These are phyloP conservation scores for Aspergillus mulundensis DNA, from an alignment of 495 filamentous ascomycete species.

Conservation along the genomic window DNA sequence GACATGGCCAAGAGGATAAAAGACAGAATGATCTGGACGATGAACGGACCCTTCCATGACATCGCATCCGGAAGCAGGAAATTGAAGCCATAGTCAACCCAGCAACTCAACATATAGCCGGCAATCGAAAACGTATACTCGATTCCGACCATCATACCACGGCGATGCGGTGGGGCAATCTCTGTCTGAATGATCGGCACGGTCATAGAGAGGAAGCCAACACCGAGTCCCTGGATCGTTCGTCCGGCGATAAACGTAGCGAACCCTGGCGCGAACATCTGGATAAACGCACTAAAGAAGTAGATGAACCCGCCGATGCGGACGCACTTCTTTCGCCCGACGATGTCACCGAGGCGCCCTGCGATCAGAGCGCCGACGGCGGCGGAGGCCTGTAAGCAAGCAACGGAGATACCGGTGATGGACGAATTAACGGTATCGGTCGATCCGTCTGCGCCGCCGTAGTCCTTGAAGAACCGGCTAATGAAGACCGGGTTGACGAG, in stretches of 20 bases:
- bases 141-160: constrained; percentile 30
- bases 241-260: constrained; percentile 26
- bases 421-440: constrained; percentile 22
- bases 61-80: constrained; percentile 24
- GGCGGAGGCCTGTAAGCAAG: constrained; percentile 29
- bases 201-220: constrained; percentile 28
- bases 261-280: constrained; percentile 29
- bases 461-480: constrained; percentile 27
- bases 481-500: constrained; percentile 29
- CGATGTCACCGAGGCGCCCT: constrained; percentile 27
- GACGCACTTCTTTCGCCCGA: constrained; percentile 31
- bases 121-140: constrained; percentile 28
- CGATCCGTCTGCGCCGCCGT: constrained; percentile 24
- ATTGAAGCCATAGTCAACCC: constrained; percentile 31
- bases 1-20: constrained; percentile 25
- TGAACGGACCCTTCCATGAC: constrained; percentile 29
- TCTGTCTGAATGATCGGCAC: constrained; percentile 30
- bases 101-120: constrained; percentile 31
- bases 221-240: constrained; percentile 25
- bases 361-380: constrained; percentile 26
- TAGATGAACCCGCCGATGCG: constrained; percentile 30
- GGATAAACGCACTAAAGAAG: constrained; percentile 30
- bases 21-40: constrained; percentile 28
- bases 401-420: constrained; percentile 31
- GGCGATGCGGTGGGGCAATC: constrained; percentile 23